A percentile compares a stretch with the other conserved stretches of the same genome.
Conservation (phyloP, 139 green algal species). For the Chlamydomonas sp. region DNA sequence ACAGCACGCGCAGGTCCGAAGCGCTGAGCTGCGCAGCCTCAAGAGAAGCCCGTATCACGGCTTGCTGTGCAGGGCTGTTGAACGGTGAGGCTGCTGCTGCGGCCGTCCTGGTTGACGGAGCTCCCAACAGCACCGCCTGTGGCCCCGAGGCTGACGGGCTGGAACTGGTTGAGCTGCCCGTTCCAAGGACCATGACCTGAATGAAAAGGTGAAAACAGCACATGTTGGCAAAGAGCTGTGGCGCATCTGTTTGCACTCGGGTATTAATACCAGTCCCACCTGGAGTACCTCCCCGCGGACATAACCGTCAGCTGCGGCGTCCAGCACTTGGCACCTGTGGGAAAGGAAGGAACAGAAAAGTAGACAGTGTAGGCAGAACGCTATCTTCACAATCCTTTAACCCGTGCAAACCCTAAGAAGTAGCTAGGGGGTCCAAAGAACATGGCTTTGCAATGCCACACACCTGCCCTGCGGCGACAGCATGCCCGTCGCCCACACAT, state of each 20-base stretch:
- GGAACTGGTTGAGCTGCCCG: too few species aligned
- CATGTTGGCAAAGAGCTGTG: too few species aligned
- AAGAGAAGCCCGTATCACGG: constrained; percentile 72
- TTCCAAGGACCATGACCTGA: constrained; percentile 34
- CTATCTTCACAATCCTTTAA: background rate
- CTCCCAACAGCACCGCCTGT: constrained; percentile 48
- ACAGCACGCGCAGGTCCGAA: constrained; percentile 42
- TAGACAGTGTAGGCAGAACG: background rate
- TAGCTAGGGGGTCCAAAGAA: too few species aligned
- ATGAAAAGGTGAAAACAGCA: too few species aligned
- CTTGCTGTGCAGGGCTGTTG: constrained; percentile 88
- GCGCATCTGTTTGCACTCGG: too few species aligned
- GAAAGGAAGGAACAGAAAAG: background rate
- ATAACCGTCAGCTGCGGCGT: constrained; percentile 83
- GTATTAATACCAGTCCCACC: background rate
- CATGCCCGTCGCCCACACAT: constrained; percentile 73
- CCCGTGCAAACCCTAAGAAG: background rate
- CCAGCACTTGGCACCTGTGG: constrained; percentile 75
- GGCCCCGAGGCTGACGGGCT: background rate
- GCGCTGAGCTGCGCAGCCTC: constrained; percentile 8
- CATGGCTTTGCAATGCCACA: background rate
- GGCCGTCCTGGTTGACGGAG: constrained; percentile 80
- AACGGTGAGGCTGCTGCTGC: constrained; percentile 87
- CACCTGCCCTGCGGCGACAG: constrained; percentile 75
- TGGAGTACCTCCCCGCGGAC: constrained; percentile 72